Base-by-base conservation (phyloP, 2,329 filamentous ascomycete species). In the Pseudopyrenochaeta lycopersici region DNA sequence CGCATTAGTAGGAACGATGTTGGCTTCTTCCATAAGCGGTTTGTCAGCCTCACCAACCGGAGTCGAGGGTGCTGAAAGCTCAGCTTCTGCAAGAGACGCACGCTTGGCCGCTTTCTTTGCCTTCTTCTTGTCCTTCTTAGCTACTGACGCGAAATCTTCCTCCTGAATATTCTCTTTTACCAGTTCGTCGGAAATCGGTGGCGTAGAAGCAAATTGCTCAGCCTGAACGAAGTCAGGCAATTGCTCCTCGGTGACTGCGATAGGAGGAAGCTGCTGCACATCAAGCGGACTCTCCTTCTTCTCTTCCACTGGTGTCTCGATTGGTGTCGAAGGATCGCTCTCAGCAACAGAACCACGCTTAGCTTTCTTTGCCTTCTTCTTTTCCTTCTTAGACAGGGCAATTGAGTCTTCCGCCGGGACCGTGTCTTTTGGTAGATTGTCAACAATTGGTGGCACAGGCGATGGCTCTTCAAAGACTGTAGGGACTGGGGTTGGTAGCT, bases 51-150 rank as follows among this genome's bases (percentile, higher is more conserved):
- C 47, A 29, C 58, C 49, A 17, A 51, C 18, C 1, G 46, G 51
- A 33, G 44, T 56, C 7, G 48, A 42, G n/a, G 48, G 38, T 1
- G 32, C n/a, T 1, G 50, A 52, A 20, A 46, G 42, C 40, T 63
- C 53, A 12, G 17, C 30, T 15, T 62, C 56, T n/a, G 49, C 48
- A n/a, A 54, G 7, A 17, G 58, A 62, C 11, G 20, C 58, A 7
- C 50, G 56, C 46, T 64, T 66, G 20, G 23, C 35, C 30, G 48
- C 52, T 27, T 57, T 55, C 36, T 49, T 52, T 21, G 49, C 50
- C 41, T 57, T 61, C 49, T 60, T 57, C 36, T 59, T 66, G 9
- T 60, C 60, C 29, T 65, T 62, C 49, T 62, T 63, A 4, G 62
- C 60, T 17, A 58, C 39, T 9, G 55, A 40, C 4, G 56, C 30